Conservation (phyloP, 1,284 basidiomycete species). For the Paramarasmius palmivorus region DNA sequence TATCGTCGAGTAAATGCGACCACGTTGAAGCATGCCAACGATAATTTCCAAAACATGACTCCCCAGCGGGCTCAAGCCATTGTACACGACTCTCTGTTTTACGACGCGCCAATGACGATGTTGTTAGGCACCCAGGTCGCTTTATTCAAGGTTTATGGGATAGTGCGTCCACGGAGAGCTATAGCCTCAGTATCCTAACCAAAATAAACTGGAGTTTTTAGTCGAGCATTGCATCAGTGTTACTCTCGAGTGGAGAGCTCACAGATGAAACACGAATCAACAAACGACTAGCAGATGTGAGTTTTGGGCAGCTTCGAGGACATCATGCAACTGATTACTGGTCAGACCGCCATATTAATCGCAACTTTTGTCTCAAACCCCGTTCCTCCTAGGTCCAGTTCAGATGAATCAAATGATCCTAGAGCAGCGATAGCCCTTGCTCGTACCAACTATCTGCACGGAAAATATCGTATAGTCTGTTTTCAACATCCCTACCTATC, state of each 20-base stretch:
- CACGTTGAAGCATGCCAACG: background rate
- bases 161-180: constrained; percentile 1
- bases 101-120: constrained; percentile 11
- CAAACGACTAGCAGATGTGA: constrained; percentile 11
- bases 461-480: constrained; percentile 10
- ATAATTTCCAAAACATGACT: constrained; percentile 1
- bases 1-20: constrained; percentile 8
- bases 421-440: constrained; percentile 10
- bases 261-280: background rate
- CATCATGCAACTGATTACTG: background rate
- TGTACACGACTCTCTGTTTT: constrained; percentile 6
- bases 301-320: background rate
- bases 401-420: constrained; percentile 5
- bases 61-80: constrained; percentile 5
- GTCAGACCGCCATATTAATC: constrained; percentile 7
- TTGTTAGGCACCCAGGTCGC: constrained; percentile 6
- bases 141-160: constrained; percentile 12
- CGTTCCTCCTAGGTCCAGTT: background rate
- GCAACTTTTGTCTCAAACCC: constrained; percentile 9
- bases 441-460: constrained; percentile 9
- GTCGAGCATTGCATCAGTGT: constrained; percentile 5
- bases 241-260: constrained; percentile 4
- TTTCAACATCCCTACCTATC: no score
- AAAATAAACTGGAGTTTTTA: background rate
- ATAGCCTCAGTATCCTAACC: background rate